phyloP scores from a whole-genome alignment of 1,139 yeast species.

The Lodderomyces metapsilosis region DNA sequence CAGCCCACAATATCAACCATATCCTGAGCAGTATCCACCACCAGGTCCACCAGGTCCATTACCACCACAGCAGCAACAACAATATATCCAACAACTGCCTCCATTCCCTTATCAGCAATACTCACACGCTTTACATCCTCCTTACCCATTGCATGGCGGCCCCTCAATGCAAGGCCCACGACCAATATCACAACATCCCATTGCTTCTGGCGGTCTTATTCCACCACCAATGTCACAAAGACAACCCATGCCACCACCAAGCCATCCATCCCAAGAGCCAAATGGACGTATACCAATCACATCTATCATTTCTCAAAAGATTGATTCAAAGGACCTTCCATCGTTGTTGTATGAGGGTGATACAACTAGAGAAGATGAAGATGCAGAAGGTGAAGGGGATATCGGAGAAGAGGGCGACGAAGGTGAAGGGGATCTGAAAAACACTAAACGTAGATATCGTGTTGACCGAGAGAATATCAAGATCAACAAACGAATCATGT shows the following conservation, averaged over 20 bases:
- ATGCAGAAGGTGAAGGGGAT: conserved; percentile 1
- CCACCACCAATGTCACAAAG: too few species aligned
- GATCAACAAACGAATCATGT: conserved; percentile 19
- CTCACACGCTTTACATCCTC: not conserved
- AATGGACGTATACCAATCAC: conserved; percentile 16
- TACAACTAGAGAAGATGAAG: conserved; percentile 1
- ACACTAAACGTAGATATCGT: conserved; percentile 15
- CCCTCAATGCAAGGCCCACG: not conserved
- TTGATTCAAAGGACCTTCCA: conserved; percentile 15
- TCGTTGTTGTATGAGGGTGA: conserved; percentile 7
- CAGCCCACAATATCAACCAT: conserved; percentile 4
- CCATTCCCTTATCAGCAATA: conserved; percentile 1
- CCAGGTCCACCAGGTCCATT: not conserved
- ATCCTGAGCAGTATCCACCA: conserved; percentile 4
- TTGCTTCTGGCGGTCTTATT: not conserved
- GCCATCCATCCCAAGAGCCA: not conserved
- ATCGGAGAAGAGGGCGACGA: not conserved
- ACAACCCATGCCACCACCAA: too few species aligned
- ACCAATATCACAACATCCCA: not conserved
- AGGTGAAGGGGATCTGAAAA: conserved; percentile 7
- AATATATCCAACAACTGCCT: conserved; percentile 4
- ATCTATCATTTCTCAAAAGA: conserved; percentile 19
- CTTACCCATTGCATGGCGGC: not conserved
- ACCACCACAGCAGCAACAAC: not conserved
- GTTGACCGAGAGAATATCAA: conserved; percentile 18